These are phyloP conservation scores for Sphaerobolus stellatus DNA, from an alignment of 1,284 basidiomycete species.

Conservation along the genomic window DNA sequence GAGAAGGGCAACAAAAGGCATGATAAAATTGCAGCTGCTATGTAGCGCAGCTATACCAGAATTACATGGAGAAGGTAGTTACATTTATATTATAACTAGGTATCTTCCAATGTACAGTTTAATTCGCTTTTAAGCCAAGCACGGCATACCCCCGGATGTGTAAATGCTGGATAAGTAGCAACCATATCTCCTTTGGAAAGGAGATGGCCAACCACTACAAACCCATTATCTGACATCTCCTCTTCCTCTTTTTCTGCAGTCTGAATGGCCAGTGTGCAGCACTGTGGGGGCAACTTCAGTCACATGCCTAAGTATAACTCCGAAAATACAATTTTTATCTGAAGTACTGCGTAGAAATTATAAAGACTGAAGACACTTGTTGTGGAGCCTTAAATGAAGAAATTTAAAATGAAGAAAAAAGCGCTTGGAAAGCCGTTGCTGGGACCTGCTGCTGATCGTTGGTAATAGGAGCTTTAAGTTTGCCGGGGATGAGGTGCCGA, in stretches of 20 bases:
- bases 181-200: conserved; percentile 22
- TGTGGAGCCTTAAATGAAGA: no score
- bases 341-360: no score
- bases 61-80: conserved; percentile 1
- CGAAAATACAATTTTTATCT: no score
- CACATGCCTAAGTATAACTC: no score
- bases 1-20: conserved; percentile 19
- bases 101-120: conserved; percentile 7
- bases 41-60: conserved; percentile 31
- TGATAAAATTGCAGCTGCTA: conserved; percentile 29
- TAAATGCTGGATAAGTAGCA: conserved; percentile 26
- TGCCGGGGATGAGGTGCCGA: no score
- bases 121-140: background rate
- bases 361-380: no score
- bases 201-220: conserved; percentile 20
- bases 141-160: background rate
- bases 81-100: background rate
- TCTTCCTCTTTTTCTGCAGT: conserved; percentile 15
- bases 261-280: conserved; percentile 11
- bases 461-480: no score
- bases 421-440: no score
- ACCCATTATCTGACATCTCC: conserved; percentile 12
- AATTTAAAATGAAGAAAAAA: no score
- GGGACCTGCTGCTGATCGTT: no score
- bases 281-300: no score